A percentile compares a stretch with the other conserved stretches of the same genome.
phyloP scores from a whole-genome alignment of 352 stramenopile species.

The Globisporangium cylindrosporum region DNA sequence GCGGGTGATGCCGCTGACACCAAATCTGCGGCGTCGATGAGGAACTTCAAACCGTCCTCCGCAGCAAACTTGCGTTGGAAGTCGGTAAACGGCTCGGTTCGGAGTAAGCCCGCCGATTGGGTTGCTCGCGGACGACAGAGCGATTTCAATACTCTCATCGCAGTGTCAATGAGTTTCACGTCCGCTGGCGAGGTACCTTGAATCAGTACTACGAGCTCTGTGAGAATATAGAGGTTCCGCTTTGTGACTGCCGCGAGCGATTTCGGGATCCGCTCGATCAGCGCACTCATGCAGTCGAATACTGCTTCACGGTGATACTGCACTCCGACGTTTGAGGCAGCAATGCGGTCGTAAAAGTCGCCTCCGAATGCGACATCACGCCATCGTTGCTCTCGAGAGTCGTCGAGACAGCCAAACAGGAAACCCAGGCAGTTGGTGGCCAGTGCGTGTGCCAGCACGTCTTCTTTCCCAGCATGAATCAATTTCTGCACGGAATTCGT shows the following conservation, averaged over 20 bases:
- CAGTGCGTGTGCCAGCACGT: not conserved
- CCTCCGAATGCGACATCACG: constrained; percentile 12
- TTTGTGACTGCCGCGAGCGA: constrained; percentile 9
- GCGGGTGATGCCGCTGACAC: not conserved
- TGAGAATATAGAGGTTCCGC: constrained; percentile 15
- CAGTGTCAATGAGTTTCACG: not conserved
- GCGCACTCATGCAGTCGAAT: constrained; percentile 1
- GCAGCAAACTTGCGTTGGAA: constrained; percentile 13
- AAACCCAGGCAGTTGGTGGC: constrained; percentile 13
- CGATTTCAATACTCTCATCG: not conserved
- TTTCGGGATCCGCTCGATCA: constrained; percentile 11
- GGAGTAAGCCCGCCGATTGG: not conserved
- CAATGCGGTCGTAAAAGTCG: constrained; percentile 11
- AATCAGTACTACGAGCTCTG: not conserved
- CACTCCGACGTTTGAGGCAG: not conserved
- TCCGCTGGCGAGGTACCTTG: not conserved
- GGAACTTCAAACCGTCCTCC: constrained; percentile 16
- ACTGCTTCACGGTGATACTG: constrained; percentile 7
- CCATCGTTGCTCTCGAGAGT: not conserved
- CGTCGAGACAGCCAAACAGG: constrained; percentile 15
- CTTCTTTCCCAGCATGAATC: not conserved
- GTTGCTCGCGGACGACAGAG: constrained; percentile 11
- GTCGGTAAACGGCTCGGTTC: constrained; percentile 9
- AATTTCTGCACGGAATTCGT: not conserved
- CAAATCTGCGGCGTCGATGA: constrained; percentile 10